Evolutionary conservation across 352 stramenopile genomes (phyloP).

Genomic region (Globisporangium nagaii): DNA sequence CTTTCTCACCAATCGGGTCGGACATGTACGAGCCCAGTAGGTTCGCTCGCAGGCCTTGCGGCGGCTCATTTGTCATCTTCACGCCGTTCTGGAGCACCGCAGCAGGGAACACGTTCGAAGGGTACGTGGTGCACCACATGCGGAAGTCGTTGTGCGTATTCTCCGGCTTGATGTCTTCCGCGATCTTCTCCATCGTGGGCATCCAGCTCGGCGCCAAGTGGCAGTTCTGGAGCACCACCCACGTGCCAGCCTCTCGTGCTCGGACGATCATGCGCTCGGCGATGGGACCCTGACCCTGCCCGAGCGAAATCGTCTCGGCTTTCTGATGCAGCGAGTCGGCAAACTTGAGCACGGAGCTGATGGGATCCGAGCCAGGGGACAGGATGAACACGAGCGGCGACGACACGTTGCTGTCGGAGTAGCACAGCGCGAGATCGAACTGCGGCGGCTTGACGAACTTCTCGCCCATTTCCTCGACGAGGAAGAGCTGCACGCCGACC

Average conservation of each 20-base stretch:
- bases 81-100: conserved; percentile 94
- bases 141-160: conserved; percentile 87
- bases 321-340: conserved; percentile 68
- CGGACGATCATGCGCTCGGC: conserved; percentile 87
- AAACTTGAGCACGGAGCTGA: conserved; percentile 88
- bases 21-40: conserved; percentile 88
- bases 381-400: conserved; percentile 92
- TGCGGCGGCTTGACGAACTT: conserved; percentile 88
- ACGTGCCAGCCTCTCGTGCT: conserved; percentile 74
- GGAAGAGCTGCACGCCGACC: conserved; percentile 88
- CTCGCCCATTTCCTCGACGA: conserved; percentile 87
- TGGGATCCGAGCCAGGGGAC: conserved; percentile 88
- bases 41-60: conserved; percentile 89
- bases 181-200: conserved; percentile 90
- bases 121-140: conserved; percentile 94
- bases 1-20: conserved; percentile 86
- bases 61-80: conserved; percentile 96
- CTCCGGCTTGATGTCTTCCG: conserved; percentile 76
- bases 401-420: conserved; percentile 79
- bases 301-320: conserved; percentile 89
- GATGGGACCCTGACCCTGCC: conserved; percentile 89
- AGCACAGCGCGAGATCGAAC: conserved; percentile 88
- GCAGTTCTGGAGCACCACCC: conserved; percentile 91
- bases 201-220: conserved; percentile 92
- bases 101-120: conserved; percentile 90